Percentiles rank a stretch among this genome's conserved stretches.
These are phyloP conservation scores for Pseudogymnoascus pannorum DNA, from an alignment of 2,329 filamentous ascomycete species.

Conservation along the genomic window DNA sequence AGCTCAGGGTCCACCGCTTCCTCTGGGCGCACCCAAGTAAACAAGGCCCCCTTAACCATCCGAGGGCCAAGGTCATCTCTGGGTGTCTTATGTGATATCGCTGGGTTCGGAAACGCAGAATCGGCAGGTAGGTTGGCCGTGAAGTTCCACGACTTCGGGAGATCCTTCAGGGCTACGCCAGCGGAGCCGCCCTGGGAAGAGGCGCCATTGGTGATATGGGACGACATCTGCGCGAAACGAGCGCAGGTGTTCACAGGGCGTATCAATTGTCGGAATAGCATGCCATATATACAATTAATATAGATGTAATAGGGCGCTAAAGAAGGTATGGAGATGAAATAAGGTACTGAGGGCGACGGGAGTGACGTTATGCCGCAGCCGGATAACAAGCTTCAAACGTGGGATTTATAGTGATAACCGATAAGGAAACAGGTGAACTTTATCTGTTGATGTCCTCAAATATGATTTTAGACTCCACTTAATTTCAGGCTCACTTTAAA, in stretches of 20 bases:
- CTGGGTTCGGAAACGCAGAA: constrained; percentile 68
- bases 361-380: constrained; percentile 1
- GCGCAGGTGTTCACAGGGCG: constrained; percentile 25
- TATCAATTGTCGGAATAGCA: constrained; percentile 24
- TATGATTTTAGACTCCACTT: neutral
- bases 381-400: neutral
- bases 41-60: constrained; percentile 76
- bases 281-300: constrained; percentile 13
- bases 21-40: constrained; percentile 85
- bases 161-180: constrained; percentile 38
- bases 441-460: neutral
- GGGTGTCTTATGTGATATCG: constrained; percentile 71
- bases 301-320: neutral
- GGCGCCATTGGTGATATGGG: constrained; percentile 31
- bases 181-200: constrained; percentile 17
- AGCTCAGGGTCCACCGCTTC: constrained; percentile 65
- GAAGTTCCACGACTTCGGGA: constrained; percentile 60
- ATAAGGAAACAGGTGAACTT: neutral
- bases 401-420: neutral
- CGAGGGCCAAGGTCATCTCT: constrained; percentile 71
- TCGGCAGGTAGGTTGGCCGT: constrained; percentile 69
- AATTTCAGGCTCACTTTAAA: neutral
- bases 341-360: neutral
- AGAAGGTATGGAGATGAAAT: neutral
- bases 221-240: constrained; percentile 39